Evolutionary conservation across 345 rosid genomes (phyloP), one percentile per base, ranked within the genome.

Genomic region (Odontarrhena argentea): DNA sequence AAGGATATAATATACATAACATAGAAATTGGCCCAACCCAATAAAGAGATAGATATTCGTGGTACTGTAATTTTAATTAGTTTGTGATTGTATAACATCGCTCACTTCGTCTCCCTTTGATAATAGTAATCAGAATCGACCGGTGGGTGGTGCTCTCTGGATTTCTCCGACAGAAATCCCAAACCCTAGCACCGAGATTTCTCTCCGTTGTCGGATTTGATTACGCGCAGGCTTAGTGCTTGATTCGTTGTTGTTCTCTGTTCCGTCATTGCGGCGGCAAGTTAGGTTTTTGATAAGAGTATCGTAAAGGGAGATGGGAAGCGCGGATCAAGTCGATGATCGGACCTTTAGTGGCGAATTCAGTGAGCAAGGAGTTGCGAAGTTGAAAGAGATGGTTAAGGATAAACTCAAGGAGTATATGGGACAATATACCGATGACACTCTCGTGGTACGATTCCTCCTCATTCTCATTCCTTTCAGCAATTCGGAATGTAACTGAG

Each of bases 341-440:
- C 83, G 80, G 67, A 86, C 87, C 57, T 87, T 89, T 78, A 86
- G 44, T 84, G 82, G 79, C 50, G 59, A 80, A 76, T 89, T 87
- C 75, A 84, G 80, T n/a, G 92, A 74, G 3, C 92, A 85, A 12
- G 99, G 99, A 65, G 92, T 76, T 32, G 79, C 80, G 1, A 85
- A 74, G 80, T 74, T 95, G 83, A 85, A 87, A 74, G 86, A 85
- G 22, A 69, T 55, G 60, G 89, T 95, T 49, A 86, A 50, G 68
- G 85, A 78, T 57, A 95, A 91, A 73, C 88, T 95, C 55, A 89
- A 91, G 83, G 97, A 95, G 82, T 89, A 80, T 74, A 89, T 95
- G 98, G 98, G 94, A 45, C 92, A 95, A 69, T 95, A 95, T 81
- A 86, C 99, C 12, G 99, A 95, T 70, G 98, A 95, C 63, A 87